Percentiles rank a stretch among this genome's conserved stretches.
phyloP scores from a whole-genome alignment of 768 basidiomycete genomes.

The Boletales sp. region DNA sequence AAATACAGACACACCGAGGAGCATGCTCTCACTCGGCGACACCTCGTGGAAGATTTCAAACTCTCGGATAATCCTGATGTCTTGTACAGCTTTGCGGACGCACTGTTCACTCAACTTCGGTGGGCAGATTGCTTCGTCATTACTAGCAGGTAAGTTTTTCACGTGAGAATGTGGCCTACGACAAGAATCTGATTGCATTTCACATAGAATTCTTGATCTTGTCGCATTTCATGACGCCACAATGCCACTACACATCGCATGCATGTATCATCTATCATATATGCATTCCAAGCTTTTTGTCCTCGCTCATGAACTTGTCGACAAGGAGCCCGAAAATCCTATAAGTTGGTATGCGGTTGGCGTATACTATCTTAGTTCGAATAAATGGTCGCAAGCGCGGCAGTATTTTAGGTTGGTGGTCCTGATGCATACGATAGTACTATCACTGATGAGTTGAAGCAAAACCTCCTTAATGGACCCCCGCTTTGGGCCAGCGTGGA shows the following conservation, averaged over 20 bases:
- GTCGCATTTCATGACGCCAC: slow-evolving; percentile 86
- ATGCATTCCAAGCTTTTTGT: slow-evolving; percentile 93
- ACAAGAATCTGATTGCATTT: not conserved
- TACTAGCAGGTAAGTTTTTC: slow-evolving; percentile 61
- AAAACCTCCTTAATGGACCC: slow-evolving; percentile 98
- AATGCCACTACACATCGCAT: slow-evolving; percentile 92
- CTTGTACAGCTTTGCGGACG: slow-evolving; percentile 85
- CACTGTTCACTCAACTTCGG: slow-evolving; percentile 80
- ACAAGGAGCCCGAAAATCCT: slow-evolving; percentile 88
- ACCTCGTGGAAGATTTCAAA: slow-evolving; percentile 79
- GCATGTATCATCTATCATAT: slow-evolving; percentile 94
- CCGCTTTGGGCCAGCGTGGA: slow-evolving; percentile 94
- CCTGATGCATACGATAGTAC: not conserved
- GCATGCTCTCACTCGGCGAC: slow-evolving; percentile 73
- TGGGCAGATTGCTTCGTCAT: slow-evolving; percentile 94
- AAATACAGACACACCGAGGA: slow-evolving; percentile 86
- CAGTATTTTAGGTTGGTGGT: slow-evolving; percentile 86
- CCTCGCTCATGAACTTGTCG: slow-evolving; percentile 93
- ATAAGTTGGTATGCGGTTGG: slow-evolving; percentile 99
- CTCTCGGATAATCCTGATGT: slow-evolving; percentile 93
- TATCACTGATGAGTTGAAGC: slow-evolving; percentile 37
- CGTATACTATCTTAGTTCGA: slow-evolving; percentile 87
- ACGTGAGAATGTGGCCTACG: not conserved
- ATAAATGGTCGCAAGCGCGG: slow-evolving; percentile 87
- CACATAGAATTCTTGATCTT: slow-evolving; percentile 71